Evolutionary conservation across 2,329 filamentous ascomycete genomes (phyloP).

Genomic region (Lizonia empirigonia): DNA sequence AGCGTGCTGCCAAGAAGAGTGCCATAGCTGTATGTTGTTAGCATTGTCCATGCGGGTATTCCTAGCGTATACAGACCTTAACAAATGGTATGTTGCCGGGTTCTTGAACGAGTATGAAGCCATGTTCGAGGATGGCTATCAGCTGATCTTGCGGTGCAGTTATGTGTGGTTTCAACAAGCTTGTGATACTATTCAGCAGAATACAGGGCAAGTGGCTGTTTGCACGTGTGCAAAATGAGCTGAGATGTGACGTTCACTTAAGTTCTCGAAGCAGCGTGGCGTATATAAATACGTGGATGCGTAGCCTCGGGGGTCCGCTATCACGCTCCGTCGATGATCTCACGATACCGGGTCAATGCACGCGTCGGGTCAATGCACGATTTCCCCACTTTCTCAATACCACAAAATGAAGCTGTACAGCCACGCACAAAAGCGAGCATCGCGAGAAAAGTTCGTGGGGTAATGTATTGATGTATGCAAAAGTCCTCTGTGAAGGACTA

Average conservation of each 20-base stretch:
- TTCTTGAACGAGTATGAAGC: slow-evolving; percentile 61
- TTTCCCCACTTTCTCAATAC: too few species aligned
- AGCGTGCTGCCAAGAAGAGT: slow-evolving; percentile 84
- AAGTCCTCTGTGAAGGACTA: too few species aligned
- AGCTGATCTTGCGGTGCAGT: not conserved
- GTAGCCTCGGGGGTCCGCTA: slow-evolving; percentile 2
- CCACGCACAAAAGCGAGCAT: too few species aligned
- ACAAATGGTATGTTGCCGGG: slow-evolving; percentile 74
- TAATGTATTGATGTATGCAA: too few species aligned
- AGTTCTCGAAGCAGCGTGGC: not conserved
- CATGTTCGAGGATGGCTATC: slow-evolving; percentile 37
- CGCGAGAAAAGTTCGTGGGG: too few species aligned
- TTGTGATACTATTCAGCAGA: not conserved
- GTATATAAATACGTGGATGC: not conserved
- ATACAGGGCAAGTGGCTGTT: not conserved
- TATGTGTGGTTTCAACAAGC: not conserved
- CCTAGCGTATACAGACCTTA: slow-evolving; percentile 68
- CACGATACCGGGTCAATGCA: too few species aligned
- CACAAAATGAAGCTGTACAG: too few species aligned
- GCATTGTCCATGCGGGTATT: not conserved
- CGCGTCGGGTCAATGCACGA: too few species aligned
- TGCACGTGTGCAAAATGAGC: not conserved
- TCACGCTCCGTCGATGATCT: slow-evolving; percentile 24
- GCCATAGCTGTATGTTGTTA: slow-evolving; percentile 68
- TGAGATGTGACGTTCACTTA: not conserved